Evolutionary conservation across 805 yeast species (phyloP), one percentile per base, ranked within the genome.

Genomic region (Ogataea saltuana): DNA sequence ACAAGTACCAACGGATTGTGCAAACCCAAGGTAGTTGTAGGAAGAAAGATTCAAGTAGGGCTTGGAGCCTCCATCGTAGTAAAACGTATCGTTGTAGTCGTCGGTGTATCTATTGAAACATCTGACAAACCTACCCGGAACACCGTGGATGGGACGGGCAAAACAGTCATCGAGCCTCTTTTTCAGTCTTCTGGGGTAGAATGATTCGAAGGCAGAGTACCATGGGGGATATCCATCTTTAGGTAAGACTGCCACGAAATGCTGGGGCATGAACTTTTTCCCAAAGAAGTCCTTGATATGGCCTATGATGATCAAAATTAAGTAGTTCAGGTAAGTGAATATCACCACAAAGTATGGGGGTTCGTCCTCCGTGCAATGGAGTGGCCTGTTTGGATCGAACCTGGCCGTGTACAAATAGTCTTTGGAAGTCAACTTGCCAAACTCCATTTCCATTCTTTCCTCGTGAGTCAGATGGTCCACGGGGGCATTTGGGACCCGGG

Each of bases 11-110:
- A 81, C 83, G 41, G 95, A 84, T 68, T 93, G 98, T 17, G 97
- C 99, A 68, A 93, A 93, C 1, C 99, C 99, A 47, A 93, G 75
- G 64, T 93, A 93, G 66, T 93, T 93, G 68, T 93, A 93, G 3
- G 96, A 83, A 3, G 95, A 81, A 44, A 93, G 74, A 61, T 93
- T 93, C 51, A 93, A 72, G 61, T 95, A 88, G 52, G 84, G 83
- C 6, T 79, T 76, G 3, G 85, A 75, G 11, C 81, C 73, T 9
- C 97, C 97, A 28, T 88, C 79, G 59, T 85, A 87, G 25, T 80
- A 74, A 60, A 84, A 88, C 42, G 78, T 73, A 29, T 73, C 72
- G 60, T 81, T 80, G 56, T 78, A 76, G 53, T 84, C 83, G 34
- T 74, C 72, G n/a, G 89, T 75, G 23, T 71, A 67, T 55, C 99